Percentiles rank a stretch among this genome's conserved stretches.
Evolutionary conservation across 305 asterid genomes (phyloP).

Genomic region (Fraxinus xanthoxyloides): DNA sequence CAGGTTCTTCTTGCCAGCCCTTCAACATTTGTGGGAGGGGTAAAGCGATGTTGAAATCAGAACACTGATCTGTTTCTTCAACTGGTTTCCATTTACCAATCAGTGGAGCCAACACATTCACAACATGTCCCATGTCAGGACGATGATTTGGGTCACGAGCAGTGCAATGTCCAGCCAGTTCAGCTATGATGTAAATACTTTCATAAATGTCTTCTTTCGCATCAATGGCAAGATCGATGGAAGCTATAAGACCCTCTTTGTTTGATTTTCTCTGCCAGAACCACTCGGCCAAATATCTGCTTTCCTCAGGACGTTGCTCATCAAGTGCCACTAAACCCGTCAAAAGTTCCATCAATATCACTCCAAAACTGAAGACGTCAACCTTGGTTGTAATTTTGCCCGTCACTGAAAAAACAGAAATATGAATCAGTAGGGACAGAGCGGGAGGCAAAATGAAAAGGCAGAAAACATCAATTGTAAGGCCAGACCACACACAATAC

Average conservation of each 20-base stretch:
- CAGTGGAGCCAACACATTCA: slow-evolving; percentile 54
- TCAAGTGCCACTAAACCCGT: slow-evolving; percentile 75
- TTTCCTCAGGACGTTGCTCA: slow-evolving; percentile 68
- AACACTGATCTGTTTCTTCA: slow-evolving; percentile 38
- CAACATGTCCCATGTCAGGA: slow-evolving; percentile 84
- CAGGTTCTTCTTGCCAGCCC: slow-evolving; percentile 64
- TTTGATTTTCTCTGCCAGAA: slow-evolving; percentile 61
- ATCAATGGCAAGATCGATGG: slow-evolving; percentile 61
- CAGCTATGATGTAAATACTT: slow-evolving; percentile 45
- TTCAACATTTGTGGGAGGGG: slow-evolving; percentile 70
- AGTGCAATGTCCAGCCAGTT: slow-evolving; percentile 87
- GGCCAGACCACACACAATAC: too few species aligned
- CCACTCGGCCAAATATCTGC: slow-evolving; percentile 73
- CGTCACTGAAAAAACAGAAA: slow-evolving; percentile 43
- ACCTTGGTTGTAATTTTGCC: slow-evolving; percentile 80
- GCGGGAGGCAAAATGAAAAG: not conserved
- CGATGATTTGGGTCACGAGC: slow-evolving; percentile 69
- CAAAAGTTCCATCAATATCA: slow-evolving; percentile 73
- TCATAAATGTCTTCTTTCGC: slow-evolving; percentile 43
- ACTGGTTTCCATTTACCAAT: slow-evolving; percentile 69
- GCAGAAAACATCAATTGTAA: not conserved
- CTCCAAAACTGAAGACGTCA: slow-evolving; percentile 90
- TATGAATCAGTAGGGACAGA: not conserved
- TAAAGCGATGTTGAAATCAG: slow-evolving; percentile 35
- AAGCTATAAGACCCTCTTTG: slow-evolving; percentile 40